A percentile compares a stretch with the other conserved stretches of the same genome.
phyloP scores from a whole-genome alignment of 495 filamentous ascomycete genomes.

The Hypomontagnella monticulosa region DNA sequence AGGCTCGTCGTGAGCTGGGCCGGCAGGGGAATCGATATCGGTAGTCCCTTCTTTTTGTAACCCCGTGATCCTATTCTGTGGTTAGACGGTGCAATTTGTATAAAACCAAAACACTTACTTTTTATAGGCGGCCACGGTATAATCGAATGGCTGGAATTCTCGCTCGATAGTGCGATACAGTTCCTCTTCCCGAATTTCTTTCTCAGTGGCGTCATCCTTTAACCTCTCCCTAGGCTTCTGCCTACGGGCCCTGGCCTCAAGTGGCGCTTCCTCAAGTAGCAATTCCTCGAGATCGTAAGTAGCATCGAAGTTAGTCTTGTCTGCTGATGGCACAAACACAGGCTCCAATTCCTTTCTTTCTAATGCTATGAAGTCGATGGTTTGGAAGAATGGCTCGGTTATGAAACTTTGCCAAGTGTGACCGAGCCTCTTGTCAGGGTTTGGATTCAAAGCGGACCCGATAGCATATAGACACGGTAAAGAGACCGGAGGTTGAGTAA shows the following conservation, averaged over 20 bases:
- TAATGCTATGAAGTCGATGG: slow-evolving; percentile 84
- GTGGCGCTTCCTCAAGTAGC: slow-evolving; percentile 90
- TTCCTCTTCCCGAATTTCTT: slow-evolving; percentile 94
- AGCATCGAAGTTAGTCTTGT: slow-evolving; percentile 99
- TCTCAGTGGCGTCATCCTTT: slow-evolving; percentile 92
- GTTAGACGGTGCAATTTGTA: slow-evolving; percentile 16
- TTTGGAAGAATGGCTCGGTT: slow-evolving; percentile 86
- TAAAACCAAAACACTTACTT: slow-evolving; percentile 54
- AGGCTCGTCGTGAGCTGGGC: slow-evolving; percentile 39
- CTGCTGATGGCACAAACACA: slow-evolving; percentile 89
- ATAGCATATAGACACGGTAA: slow-evolving; percentile 87
- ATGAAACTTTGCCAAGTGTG: slow-evolving; percentile 82
- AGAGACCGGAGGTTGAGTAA: slow-evolving; percentile 89
- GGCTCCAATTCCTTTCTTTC: slow-evolving; percentile 91
- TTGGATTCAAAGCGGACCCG: slow-evolving; percentile 79
- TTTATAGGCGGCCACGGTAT: slow-evolving; percentile 77
- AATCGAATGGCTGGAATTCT: slow-evolving; percentile 95
- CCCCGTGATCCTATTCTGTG: slow-evolving; percentile 28
- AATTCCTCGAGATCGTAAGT: slow-evolving; percentile 98
- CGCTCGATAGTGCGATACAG: slow-evolving; percentile 94
- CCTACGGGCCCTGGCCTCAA: slow-evolving; percentile 89
- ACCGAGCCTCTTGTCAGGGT: slow-evolving; percentile 83
- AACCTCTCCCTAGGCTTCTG: slow-evolving; percentile 93
- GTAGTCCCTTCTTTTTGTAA: slow-evolving; percentile 19
- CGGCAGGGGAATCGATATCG: slow-evolving; percentile 8